These are phyloP conservation scores for Schizochytrium sp. DNA, from an alignment of 108 stramenopile genomes.

Conservation along the genomic window DNA sequence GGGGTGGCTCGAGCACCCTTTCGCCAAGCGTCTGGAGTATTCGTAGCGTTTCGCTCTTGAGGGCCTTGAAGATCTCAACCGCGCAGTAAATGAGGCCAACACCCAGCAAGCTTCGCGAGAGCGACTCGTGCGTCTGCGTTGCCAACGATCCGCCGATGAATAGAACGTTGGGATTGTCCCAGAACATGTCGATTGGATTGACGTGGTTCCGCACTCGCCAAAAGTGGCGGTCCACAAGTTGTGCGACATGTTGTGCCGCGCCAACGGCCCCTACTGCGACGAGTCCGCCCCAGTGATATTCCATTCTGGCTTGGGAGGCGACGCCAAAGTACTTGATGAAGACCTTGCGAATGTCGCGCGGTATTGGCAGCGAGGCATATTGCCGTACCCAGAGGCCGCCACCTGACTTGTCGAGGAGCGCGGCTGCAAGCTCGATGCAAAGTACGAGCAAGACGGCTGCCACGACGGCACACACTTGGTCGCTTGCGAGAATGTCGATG, in stretches of 20 bases:
- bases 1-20: background rate
- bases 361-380: background rate
- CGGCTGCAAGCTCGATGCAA: background rate
- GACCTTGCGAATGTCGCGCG: background rate
- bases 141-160: background rate
- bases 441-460: background rate
- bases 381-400: too few relatives aligned
- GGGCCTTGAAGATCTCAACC: background rate
- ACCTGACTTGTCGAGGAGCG: background rate
- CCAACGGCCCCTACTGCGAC: background rate
- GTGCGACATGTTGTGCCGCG: background rate
- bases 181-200: background rate
- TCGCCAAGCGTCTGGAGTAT: background rate
- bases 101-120: background rate
- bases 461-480: background rate
- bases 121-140: background rate
- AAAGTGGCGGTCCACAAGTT: background rate
- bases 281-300: background rate
- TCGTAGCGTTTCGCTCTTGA: background rate
- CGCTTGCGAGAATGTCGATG: background rate
- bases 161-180: background rate
- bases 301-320: background rate
- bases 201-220: background rate
- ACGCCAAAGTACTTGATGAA: background rate
- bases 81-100: background rate